Evolutionary conservation across 2,329 filamentous ascomycete genomes (phyloP).

Genomic region (Alternaria burnsii): DNA sequence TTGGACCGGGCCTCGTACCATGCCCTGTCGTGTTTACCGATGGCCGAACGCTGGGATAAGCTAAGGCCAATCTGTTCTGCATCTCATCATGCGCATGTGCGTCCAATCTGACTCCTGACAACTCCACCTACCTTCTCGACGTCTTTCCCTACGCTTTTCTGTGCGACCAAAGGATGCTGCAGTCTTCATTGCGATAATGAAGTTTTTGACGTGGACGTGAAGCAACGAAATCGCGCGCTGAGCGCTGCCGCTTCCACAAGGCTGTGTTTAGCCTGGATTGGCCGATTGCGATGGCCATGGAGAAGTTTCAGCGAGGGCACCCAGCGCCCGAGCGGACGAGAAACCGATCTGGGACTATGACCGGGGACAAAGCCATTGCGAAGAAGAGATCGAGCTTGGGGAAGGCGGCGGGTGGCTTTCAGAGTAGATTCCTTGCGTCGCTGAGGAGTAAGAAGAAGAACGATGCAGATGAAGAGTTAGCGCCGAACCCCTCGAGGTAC

Average conservation of each 20-base stretch:
- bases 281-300: slow-evolving; percentile 27
- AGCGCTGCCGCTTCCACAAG: slow-evolving; percentile 14
- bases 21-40: slow-evolving; percentile 13
- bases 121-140: slow-evolving; percentile 8
- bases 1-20: slow-evolving; percentile 6
- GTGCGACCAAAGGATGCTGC: slow-evolving; percentile 18
- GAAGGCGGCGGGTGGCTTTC: slow-evolving; percentile 43
- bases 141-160: slow-evolving; percentile 2
- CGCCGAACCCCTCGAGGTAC: slow-evolving; percentile 37
- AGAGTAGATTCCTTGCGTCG: slow-evolving; percentile 44
- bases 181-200: slow-evolving; percentile 18
- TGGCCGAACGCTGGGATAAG: slow-evolving; percentile 13
- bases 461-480: slow-evolving; percentile 26
- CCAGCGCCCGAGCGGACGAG: slow-evolving; percentile 28
- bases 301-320: slow-evolving; percentile 36
- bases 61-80: slow-evolving; percentile 12
- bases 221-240: slow-evolving; percentile 23
- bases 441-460: slow-evolving; percentile 40
- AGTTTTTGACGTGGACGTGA: slow-evolving; percentile 15
- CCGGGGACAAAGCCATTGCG: slow-evolving; percentile 26
- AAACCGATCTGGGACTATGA: slow-evolving; percentile 22
- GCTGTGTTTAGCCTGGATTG: slow-evolving; percentile 12
- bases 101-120: slow-evolving; percentile 4
- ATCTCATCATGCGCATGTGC: slow-evolving; percentile 15
- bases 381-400: slow-evolving; percentile 45